A percentile compares a stretch with the other conserved stretches of the same genome.
phyloP scores from a whole-genome alignment of 345 rosid genomes.

The Geranium brycei region DNA sequence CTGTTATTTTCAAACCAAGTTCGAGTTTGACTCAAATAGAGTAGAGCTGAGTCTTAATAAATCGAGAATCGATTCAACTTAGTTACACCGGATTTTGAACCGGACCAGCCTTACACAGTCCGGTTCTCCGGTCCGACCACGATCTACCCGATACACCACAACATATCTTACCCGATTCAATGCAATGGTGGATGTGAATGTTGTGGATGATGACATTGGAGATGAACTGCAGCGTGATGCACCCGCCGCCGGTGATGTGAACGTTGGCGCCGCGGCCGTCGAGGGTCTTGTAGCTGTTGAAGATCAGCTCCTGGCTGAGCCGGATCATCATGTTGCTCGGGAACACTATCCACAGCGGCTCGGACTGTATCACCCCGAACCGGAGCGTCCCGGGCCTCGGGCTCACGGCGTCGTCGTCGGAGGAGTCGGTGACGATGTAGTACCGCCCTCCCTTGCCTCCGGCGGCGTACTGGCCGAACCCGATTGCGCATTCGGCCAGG shows the following conservation, averaged over 20 bases:
- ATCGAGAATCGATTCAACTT: too few relatives aligned
- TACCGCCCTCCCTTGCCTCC: conserved; percentile 85
- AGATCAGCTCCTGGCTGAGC: conserved; percentile 70
- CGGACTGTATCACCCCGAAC: conserved; percentile 75
- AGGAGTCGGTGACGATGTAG: conserved; percentile 78
- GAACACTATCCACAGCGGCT: conserved; percentile 95
- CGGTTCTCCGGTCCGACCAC: too few relatives aligned
- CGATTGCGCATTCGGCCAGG: conserved; percentile 83
- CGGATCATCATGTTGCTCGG: conserved; percentile 73
- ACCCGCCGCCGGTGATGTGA: conserved; percentile 85
- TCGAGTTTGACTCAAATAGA: too few relatives aligned
- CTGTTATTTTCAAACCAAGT: too few relatives aligned
- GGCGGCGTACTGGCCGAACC: conserved; percentile 84
- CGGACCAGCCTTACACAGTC: too few relatives aligned
- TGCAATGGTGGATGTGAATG: conserved; percentile 79
- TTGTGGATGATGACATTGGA: conserved; percentile 85
- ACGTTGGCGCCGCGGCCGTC: conserved; percentile 97
- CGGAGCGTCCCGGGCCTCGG: conserved; percentile 88
- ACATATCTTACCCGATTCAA: conserved; percentile 40
- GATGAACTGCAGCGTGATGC: conserved; percentile 84
- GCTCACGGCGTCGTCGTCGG: conserved; percentile 67
- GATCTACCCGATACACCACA: too few relatives aligned
- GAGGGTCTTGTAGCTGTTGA: conserved; percentile 86
- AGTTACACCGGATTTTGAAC: too few relatives aligned
- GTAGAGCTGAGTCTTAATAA: too few relatives aligned